phyloP scores from a whole-genome alignment of 257 asterid species.

The Lavandula angustifolia region DNA sequence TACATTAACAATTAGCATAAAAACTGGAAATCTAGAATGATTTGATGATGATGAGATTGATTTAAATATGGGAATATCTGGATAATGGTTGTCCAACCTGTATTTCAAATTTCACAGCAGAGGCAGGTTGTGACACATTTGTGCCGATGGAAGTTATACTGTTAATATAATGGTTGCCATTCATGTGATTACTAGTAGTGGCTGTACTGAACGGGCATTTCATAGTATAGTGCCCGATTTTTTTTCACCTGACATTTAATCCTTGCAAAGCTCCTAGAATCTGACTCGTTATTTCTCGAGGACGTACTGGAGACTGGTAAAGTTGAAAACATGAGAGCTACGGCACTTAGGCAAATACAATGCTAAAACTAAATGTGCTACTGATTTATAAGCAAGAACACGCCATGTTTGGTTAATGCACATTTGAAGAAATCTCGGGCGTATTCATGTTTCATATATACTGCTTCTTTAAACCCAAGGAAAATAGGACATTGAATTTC shows the following conservation, averaged over 20 bases:
- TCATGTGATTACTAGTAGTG: constrained; percentile 35
- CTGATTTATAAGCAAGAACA: too few relatives aligned
- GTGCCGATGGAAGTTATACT: constrained; percentile 38
- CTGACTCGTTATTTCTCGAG: constrained; percentile 81
- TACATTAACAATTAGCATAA: constrained; percentile 11
- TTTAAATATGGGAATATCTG: neutral
- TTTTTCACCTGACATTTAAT: constrained; percentile 89
- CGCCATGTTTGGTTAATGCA: neutral
- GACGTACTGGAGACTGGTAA: constrained; percentile 78
- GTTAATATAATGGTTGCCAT: constrained; percentile 45
- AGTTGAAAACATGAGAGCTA: constrained; percentile 27
- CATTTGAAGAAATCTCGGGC: neutral
- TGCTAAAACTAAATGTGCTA: neutral
- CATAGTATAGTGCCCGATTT: constrained; percentile 81
- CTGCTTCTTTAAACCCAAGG: neutral
- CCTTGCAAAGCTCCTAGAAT: constrained; percentile 78
- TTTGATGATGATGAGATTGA: neutral
- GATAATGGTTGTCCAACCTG: constrained; percentile 52
- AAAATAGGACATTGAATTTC: neutral
- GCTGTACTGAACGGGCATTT: constrained; percentile 62
- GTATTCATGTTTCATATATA: neutral
- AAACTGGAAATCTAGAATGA: neutral
- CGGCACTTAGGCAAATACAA: neutral
- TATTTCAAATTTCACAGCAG: constrained; percentile 79
- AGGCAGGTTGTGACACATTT: constrained; percentile 42